Evolutionary conservation across 2,329 filamentous ascomycete genomes (phyloP).

Genomic region (Penicillium olsonii): DNA sequence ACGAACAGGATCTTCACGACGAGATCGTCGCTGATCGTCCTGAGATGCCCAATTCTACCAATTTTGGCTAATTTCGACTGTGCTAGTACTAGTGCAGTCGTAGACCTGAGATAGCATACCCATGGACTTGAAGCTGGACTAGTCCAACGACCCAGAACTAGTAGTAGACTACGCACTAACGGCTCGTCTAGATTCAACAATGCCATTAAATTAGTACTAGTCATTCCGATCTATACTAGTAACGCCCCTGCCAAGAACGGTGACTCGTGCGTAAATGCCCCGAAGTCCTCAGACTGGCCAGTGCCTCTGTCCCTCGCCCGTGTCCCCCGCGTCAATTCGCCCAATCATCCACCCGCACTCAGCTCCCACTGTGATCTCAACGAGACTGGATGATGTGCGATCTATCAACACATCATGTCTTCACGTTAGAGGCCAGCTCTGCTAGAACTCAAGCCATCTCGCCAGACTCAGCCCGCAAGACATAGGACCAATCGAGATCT

Average conservation of each 20-base stretch:
- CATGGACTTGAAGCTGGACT: too few relatives aligned
- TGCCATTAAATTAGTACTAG: not conserved
- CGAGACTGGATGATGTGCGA: constrained; percentile 14
- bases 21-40: not conserved
- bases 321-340: constrained; percentile 17
- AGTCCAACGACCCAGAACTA: too few relatives aligned
- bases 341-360: constrained; percentile 18
- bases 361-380: constrained; percentile 20
- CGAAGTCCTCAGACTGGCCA: constrained; percentile 3
- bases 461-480: too few relatives aligned
- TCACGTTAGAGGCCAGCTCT: too few relatives aligned
- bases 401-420: too few relatives aligned
- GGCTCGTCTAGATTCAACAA: constrained; percentile 1
- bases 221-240: too few relatives aligned
- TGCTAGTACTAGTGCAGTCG: too few relatives aligned
- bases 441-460: too few relatives aligned
- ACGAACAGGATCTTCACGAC: not conserved
- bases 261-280: not conserved
- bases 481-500: too few relatives aligned
- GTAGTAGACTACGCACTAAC: too few relatives aligned
- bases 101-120: too few relatives aligned
- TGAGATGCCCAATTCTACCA: not conserved
- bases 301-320: constrained; percentile 1
- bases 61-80: not conserved
- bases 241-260: not conserved